Conservation (phyloP, 768 basidiomycete genomes). For the Ramaria sp. region DNA sequence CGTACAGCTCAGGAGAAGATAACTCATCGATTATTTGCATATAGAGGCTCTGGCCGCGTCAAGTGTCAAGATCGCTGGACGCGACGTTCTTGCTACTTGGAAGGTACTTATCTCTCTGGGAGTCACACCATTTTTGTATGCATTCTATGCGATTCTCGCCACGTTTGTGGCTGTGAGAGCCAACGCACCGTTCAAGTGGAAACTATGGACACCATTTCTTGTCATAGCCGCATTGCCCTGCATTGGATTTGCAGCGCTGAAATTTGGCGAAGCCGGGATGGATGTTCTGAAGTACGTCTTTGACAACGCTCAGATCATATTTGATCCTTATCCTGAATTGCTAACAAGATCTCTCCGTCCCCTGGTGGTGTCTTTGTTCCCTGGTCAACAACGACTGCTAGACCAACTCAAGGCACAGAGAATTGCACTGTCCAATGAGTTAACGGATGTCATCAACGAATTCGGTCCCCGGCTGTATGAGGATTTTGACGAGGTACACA, state of each 20-base stretch:
- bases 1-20: background rate
- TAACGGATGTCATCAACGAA: conserved; percentile 74
- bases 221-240: conserved; percentile 69
- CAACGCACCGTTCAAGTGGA: conserved; percentile 49
- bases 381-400: conserved; percentile 77
- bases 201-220: conserved; percentile 66
- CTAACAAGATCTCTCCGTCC: conserved; percentile 75
- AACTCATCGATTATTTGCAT: background rate
- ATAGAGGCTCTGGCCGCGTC: conserved; percentile 93
- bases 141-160: conserved; percentile 72
- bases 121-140: conserved; percentile 79
- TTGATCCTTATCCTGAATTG: background rate
- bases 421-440: conserved; percentile 68
- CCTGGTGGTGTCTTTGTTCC: conserved; percentile 75
- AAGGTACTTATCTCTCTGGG: conserved; percentile 91
- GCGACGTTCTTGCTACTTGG: conserved; percentile 97
- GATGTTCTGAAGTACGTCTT: conserved; percentile 86
- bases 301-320: background rate
- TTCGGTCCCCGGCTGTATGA: conserved; percentile 82
- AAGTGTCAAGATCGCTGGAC: conserved; percentile 88
- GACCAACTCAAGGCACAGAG: conserved; percentile 68
- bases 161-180: conserved; percentile 62
- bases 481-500: conserved; percentile 70
- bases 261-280: conserved; percentile 97
- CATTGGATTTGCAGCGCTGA: conserved; percentile 87